phyloP scores from a whole-genome alignment of 306 rosid species.

The Hippophae gyantsensis region DNA sequence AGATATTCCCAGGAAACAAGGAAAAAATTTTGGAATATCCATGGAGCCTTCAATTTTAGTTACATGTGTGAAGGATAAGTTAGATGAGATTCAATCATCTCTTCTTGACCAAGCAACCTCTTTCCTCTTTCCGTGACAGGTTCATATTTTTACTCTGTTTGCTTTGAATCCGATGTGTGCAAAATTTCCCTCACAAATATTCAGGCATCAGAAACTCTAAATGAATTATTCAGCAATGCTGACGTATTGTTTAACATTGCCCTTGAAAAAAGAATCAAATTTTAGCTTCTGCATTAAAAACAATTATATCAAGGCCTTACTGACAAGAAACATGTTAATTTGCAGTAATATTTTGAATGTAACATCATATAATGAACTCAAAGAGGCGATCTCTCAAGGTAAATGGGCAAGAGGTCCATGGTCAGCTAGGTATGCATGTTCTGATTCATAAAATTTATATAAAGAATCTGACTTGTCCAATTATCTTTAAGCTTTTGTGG shows the following conservation, averaged over 20 bases:
- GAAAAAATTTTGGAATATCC: conserved; percentile 86
- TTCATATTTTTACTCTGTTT: conserved; percentile 20
- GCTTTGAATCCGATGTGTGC: background rate
- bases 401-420: conserved; percentile 99
- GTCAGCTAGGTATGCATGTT: conserved; percentile 77
- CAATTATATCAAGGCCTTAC: too few species aligned
- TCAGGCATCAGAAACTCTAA: too few species aligned
- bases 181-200: too few species aligned
- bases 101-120: conserved; percentile 58
- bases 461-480: background rate
- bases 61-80: conserved; percentile 65
- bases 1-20: conserved; percentile 94
- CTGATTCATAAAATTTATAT: background rate
- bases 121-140: conserved; percentile 84
- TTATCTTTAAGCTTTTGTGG: background rate
- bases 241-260: too few species aligned
- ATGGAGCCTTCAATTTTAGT: conserved; percentile 69
- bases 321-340: conserved; percentile 2
- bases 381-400: conserved; percentile 72
- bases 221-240: too few species aligned
- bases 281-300: too few species aligned
- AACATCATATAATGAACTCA: conserved; percentile 77
- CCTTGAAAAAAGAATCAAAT: too few species aligned
- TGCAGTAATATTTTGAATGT: conserved; percentile 89
- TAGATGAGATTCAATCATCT: conserved; percentile 78